phyloP scores from a whole-genome alignment of 225 moss, liverwort and hornwort species.

The Pseudisothecium myosuroides region DNA sequence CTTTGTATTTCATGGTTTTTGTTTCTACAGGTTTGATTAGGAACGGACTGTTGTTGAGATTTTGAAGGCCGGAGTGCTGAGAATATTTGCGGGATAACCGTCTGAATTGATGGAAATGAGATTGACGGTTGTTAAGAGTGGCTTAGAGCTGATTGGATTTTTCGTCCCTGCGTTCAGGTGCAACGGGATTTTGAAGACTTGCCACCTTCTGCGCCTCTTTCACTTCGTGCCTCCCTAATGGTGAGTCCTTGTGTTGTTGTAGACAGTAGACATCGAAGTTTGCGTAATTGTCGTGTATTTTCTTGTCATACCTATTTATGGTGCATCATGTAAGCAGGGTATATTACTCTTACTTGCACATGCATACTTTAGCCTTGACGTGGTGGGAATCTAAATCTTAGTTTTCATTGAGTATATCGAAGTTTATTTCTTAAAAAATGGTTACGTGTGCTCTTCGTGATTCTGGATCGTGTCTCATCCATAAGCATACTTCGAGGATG shows the following conservation, averaged over 20 bases:
- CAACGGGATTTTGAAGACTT: constrained; percentile 97
- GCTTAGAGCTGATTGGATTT: background rate
- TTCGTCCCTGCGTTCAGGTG: constrained; percentile 32
- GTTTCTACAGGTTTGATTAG: background rate
- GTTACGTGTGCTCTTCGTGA: background rate
- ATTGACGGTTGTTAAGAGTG: background rate
- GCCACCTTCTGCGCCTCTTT: constrained; percentile 74
- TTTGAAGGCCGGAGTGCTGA: background rate
- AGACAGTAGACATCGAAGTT: background rate
- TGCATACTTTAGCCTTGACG: background rate
- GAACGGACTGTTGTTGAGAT: background rate
- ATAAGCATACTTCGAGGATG: background rate
- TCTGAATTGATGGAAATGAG: background rate
- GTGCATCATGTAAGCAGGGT: background rate
- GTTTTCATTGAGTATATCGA: background rate
- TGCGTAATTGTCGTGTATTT: background rate
- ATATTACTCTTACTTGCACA: background rate
- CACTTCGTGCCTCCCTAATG: constrained; percentile 90
- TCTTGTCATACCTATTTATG: background rate
- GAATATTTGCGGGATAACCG: background rate
- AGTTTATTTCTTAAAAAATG: background rate
- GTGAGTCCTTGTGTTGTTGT: constrained; percentile 22
- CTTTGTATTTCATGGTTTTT: background rate
- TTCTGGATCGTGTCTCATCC: background rate
- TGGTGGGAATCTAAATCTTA: background rate